Base-by-base conservation (phyloP, 345 rosid genomes). In the Eucalyptus curtisii region DNA sequence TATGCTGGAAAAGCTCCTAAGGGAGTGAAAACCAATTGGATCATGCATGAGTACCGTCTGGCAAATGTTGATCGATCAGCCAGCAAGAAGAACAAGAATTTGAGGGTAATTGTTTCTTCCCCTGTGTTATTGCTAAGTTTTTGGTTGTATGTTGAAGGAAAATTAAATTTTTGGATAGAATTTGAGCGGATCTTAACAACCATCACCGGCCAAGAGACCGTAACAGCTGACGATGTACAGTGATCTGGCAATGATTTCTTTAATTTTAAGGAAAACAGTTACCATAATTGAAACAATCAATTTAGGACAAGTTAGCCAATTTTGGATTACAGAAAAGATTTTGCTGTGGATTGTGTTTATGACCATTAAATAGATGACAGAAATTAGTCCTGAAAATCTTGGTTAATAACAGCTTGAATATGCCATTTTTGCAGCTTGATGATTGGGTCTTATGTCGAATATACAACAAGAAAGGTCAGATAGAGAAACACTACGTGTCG, bases 31-130 rank as follows among this genome's bases (percentile, higher is more conserved):
- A 97, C 99, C 88, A 96, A 97, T 50, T 97, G 99, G 99, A 97
- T 97, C 64, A 97, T 97, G 99, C 99, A 97, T 8, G 99, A 97
- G 85, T 97, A 97, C 88, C 98, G 99, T 53, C 96, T 95, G 25
- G 96, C 98, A 16, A 94, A 96, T 89, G 97, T 96, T 24, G 96
- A 97, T 85, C 91, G 99, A 50, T 95, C 99, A 31, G 96, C 98
- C 52, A 88, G 91, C 90, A 94, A 91, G 87, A 96, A 90, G 81
- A 94, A 88, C 90, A 76, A 76, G 82, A 94, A 92, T 80, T 91
- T 93, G 76, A 92, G 99, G 96, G 98, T 97, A 95, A 33, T 85
- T 85, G 42, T 14, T 49, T 53, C 47, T 86, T 44, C 45, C 50
- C 25, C 27, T 3, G 61, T 9, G 19, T 33, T 50, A 33, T 49